Conservation (phyloP, 352 stramenopile genomes). For the Aphanomyces stellatus region DNA sequence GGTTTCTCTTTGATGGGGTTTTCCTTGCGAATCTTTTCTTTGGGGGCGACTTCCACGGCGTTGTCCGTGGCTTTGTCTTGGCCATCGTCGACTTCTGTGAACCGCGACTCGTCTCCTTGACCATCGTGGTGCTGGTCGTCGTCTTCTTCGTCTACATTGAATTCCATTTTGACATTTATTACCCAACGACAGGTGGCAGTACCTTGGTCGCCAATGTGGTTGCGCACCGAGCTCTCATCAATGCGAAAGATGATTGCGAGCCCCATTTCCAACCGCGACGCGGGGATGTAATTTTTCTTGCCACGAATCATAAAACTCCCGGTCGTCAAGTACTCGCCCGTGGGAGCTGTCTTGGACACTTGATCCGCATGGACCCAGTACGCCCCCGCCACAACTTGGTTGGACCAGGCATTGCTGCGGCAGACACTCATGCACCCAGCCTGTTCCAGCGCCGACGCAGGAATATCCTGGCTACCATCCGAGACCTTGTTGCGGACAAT, state of each 20-base stretch:
- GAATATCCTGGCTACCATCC: slow-evolving; percentile 34
- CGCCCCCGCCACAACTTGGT: slow-evolving; percentile 92
- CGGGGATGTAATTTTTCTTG: slow-evolving; percentile 92
- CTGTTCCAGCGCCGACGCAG: slow-evolving; percentile 87
- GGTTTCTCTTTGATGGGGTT: no score
- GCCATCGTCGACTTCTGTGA: slow-evolving; percentile 2
- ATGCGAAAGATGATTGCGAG: slow-evolving; percentile 88
- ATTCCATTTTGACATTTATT: background rate
- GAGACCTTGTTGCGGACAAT: slow-evolving; percentile 69
- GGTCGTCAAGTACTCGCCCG: slow-evolving; percentile 95
- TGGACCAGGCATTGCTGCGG: slow-evolving; percentile 92
- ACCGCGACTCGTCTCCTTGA: background rate
- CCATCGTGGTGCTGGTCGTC: background rate
- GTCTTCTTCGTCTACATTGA: background rate
- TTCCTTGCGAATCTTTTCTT: no score
- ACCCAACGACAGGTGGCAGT: slow-evolving; percentile 11
- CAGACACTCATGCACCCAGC: slow-evolving; percentile 95
- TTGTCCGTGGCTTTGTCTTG: slow-evolving; percentile 9
- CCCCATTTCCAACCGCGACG: slow-evolving; percentile 85
- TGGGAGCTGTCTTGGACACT: slow-evolving; percentile 95
- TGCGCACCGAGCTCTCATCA: slow-evolving; percentile 71
- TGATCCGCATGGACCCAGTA: slow-evolving; percentile 98
- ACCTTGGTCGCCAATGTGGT: slow-evolving; percentile 33
- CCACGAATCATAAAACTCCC: slow-evolving; percentile 96
- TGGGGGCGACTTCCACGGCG: background rate